Evolutionary conservation across 805 yeast species (phyloP), one percentile per base, ranked within the genome.

Genomic region (Naumovozyma castellii): DNA sequence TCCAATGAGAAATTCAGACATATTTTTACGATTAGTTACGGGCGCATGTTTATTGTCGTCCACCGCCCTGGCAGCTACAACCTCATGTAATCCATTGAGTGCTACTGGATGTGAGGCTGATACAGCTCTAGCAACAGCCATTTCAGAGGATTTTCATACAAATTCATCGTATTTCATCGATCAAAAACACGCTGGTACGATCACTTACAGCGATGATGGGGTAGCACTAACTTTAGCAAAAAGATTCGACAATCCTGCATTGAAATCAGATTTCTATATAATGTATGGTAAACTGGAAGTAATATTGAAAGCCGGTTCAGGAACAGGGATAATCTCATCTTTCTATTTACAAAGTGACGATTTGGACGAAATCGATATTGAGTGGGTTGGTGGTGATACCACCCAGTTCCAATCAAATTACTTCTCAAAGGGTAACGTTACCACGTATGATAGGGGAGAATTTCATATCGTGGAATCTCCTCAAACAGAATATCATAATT

Each of bases 211-310:
- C 49, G 66, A 64, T 5, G 71, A 73, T 19, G 96, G 97, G 13
- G 61, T 79, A 10, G 54, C 63, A 32, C 59, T 88, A 49, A 72
- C 80, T 1, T 59, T 88, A 32, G 66, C 72, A 2, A 66, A 78
- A 48, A 67, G 80, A 49, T 78, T 68, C 43, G 92, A 85, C 56
- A 82, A 84, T 54, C 96, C 96, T 3, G 72, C 88, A 4, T 62
- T 86, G 40, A 71, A 69, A 49, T 84, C 95, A 3, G 72, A 80
- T 46, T 85, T 82, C 58, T 85, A 85, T 64, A 75, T 88, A 50
- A 84, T 87, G 92, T 88, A 79, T 59, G 97, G 97, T 43, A 77
- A 77, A 47, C 75, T 86, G 22, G 94, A 84, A 58, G 86, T 77
- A 4, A 68, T 67, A 1, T 57, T 83, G 44, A 72, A 79, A 57